Evolutionary conservation across 2,329 filamentous ascomycete genomes (phyloP), one percentile per base, ranked within the genome.

Genomic region (Alternaria triticimaculans): DNA sequence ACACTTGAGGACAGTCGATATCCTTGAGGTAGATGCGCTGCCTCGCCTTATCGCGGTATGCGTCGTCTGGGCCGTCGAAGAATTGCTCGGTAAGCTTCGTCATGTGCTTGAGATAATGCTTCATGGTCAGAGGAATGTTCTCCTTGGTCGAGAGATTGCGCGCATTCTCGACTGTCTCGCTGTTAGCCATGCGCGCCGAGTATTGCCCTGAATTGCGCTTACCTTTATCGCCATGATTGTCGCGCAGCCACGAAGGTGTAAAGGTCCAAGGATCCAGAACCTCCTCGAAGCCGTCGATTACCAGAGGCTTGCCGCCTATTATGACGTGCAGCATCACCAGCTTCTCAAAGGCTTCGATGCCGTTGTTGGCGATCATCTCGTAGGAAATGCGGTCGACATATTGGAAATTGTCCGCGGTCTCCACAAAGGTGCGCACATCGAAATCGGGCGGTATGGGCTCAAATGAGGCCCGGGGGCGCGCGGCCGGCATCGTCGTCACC

Each of bases 1-100:
- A 99, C 62, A 95, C 89, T 1, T 87, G 83, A 0, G 96, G 96
- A 71, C 94, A 97, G 78, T 99, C 96, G 63, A 99, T 97, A 76
- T 99, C 96, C 76, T 99, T 99, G 23, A 98, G 83, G 77, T 99
- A 99, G 2, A 98, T 88, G 12, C 96, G 89, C 77, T 99, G 96
- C 21, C 92, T 86, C 41, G 88, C 87, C 65, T 92, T 89, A 67
- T 96, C 92, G 63, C 90, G 90, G 77, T 91, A 97, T 67, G 92
- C 95, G 50, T 85, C 86, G 0, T 85, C 86, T 0, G 88, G 83
- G 9, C 86, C 91, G 84, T 82, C 80, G 69, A 84, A 85, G 74
- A 93, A 97, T 76, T 97, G 93, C 55, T 95, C 90, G 1, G 94
- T 89, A 30, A 98, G 87, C 69, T 92, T 88, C 44, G 88, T 87